Conservation (phyloP, 805 yeast genomes). For the Hyphopichia homilentoma region DNA sequence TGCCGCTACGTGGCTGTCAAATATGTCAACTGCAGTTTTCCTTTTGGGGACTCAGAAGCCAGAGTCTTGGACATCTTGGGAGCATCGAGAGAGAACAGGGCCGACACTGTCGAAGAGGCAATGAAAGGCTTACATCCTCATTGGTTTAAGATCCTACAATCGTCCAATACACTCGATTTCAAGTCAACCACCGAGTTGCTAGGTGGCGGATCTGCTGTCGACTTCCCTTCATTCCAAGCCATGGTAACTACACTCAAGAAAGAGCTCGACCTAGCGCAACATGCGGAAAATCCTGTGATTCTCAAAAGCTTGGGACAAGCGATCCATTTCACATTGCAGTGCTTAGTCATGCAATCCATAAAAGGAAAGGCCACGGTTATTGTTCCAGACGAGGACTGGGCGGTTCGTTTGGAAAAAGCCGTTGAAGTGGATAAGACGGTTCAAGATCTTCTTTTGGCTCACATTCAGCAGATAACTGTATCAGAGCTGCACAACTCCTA, state of each 20-base stretch:
- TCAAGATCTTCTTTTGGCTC: constrained; percentile 17
- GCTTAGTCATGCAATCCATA: constrained; percentile 64
- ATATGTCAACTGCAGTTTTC: constrained; percentile 58
- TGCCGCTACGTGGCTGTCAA: constrained; percentile 65
- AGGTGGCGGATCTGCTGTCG: constrained; percentile 34
- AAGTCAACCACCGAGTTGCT: constrained; percentile 43
- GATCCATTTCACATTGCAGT: constrained; percentile 51
- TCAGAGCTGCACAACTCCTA: constrained; percentile 13
- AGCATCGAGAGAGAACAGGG: constrained; percentile 49
- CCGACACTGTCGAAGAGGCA: constrained; percentile 80
- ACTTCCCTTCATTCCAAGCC: constrained; percentile 54
- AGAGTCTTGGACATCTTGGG: constrained; percentile 68
- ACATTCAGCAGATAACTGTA: constrained; percentile 13
- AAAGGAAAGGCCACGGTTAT: constrained; percentile 51
- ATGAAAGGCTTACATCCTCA: constrained; percentile 77
- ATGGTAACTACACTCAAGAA: constrained; percentile 24
- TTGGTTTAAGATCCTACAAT: constrained; percentile 57
- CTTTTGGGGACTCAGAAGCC: constrained; percentile 65
- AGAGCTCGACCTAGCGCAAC: constrained; percentile 17
- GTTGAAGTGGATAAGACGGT: constrained; percentile 58
- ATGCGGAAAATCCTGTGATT: constrained; percentile 21
- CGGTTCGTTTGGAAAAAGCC: constrained; percentile 62
- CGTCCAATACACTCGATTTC: constrained; percentile 42
- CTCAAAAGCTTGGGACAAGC: constrained; percentile 36
- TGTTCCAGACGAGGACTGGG: constrained; percentile 73